Base-by-base conservation (phyloP, 108 stramenopile genomes). In the Bacterosira constricta region DNA sequence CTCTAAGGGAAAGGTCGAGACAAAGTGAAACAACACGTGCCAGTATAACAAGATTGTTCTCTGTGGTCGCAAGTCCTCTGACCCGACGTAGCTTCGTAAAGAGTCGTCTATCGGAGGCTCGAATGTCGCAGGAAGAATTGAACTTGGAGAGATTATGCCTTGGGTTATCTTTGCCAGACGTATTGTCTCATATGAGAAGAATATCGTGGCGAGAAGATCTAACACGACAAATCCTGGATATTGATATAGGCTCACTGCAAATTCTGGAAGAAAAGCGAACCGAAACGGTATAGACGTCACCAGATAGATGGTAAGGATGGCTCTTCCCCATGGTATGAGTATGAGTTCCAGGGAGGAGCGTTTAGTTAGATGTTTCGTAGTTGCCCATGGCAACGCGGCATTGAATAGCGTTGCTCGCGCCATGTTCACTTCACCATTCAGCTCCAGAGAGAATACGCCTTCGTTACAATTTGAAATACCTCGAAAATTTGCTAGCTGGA, bases 1-100 rank as follows among this genome's bases (percentile, higher is more conserved):
- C 56, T 79, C 78, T 18, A 79, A 41, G 0, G 78, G 78, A 27
- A 73, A 41, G 5, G 77, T 62, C 10, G 71, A 39, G n/a, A 56
- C 29, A 21, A 71, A 36, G 12, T 18, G 53, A 23, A 78, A 2
- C 13, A 72, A 4, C 11, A 77, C 37, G 44, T 38, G 23, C 44
- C 42, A 68, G 42, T 38, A 45, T 10, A 39, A 42, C 23, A 9
- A 8, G 20, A 10, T 56, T 8, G 53, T 12, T 52, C 47, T 36
- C 30, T 35, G 10, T 36, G 20, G 17, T 0, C 42, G 29, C 15
- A 35, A 34, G 34, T 52, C 36, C n/a, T 13, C 23, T 25, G 15
- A 38, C 9, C 52, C 68, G 26, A 58, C 56, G 26, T 1, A 6
- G 26, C 20, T 47, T 46, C 59, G 44, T n/a, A n/a, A n/a, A n/a